Evolutionary conservation across 2,329 filamentous ascomycete species (phyloP).

Genomic region (Endothia cerciana): DNA sequence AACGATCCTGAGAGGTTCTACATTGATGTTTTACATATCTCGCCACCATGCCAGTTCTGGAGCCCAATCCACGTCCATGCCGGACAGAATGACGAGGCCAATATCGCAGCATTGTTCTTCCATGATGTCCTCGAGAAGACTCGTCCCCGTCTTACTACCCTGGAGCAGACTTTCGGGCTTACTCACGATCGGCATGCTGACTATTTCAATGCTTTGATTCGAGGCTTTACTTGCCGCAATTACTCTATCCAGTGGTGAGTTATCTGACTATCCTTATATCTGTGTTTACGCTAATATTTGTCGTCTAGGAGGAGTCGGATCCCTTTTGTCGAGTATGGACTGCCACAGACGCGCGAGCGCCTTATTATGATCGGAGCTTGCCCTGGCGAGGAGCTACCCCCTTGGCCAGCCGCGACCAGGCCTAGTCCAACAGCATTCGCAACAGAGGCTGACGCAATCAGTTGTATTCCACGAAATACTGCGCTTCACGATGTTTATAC

Average conservation of each 20-base stretch:
- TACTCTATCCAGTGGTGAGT: slow-evolving; percentile 70
- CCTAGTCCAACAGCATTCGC: slow-evolving; percentile 43
- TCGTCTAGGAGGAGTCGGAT: slow-evolving; percentile 48
- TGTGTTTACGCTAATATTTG: not conserved
- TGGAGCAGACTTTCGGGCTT: slow-evolving; percentile 80
- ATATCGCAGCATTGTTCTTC: slow-evolving; percentile 63
- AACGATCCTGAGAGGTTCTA: slow-evolving; percentile 35
- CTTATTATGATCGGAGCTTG: slow-evolving; percentile 62
- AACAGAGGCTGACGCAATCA: slow-evolving; percentile 50
- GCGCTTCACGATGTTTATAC: slow-evolving; percentile 45
- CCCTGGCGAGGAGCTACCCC: slow-evolving; percentile 71
- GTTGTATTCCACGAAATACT: slow-evolving; percentile 36
- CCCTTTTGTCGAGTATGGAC: slow-evolving; percentile 53
- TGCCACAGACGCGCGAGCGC: slow-evolving; percentile 53
- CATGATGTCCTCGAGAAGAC: slow-evolving; percentile 58
- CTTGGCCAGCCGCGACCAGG: slow-evolving; percentile 64
- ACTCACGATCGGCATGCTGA: slow-evolving; percentile 52
- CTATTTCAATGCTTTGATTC: slow-evolving; percentile 64
- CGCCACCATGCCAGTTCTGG: slow-evolving; percentile 77
- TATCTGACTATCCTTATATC: not conserved
- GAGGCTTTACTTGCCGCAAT: slow-evolving; percentile 64
- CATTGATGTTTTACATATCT: slow-evolving; percentile 74
- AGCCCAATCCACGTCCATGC: slow-evolving; percentile 69
- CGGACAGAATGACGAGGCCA: slow-evolving; percentile 65
- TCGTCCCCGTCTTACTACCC: slow-evolving; percentile 70